These are phyloP conservation scores for Pseudogymnoascus destructans DNA, from an alignment of 2,329 filamentous ascomycete species.

Conservation along the genomic window DNA sequence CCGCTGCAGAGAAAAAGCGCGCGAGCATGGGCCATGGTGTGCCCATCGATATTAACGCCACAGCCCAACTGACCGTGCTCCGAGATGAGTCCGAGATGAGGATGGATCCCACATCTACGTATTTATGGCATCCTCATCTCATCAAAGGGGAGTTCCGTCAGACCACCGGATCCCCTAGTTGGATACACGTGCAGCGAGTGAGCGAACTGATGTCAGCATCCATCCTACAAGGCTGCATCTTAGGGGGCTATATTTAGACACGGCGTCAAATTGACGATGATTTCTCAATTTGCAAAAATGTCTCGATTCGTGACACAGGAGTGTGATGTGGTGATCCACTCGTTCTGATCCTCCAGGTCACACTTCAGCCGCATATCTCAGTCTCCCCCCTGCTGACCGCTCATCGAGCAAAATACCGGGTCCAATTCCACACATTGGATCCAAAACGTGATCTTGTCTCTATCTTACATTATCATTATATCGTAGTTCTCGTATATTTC, in stretches of 20 bases:
- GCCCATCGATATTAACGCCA: constrained; percentile 7
- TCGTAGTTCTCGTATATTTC: not conserved
- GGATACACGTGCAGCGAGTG: constrained; percentile 7
- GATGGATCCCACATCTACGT: constrained; percentile 4
- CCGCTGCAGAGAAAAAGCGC: not conserved
- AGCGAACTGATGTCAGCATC: constrained; percentile 1
- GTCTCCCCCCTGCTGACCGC: not conserved
- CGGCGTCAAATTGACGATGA: not conserved
- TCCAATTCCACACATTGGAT: not conserved
- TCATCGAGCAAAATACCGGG: not conserved
- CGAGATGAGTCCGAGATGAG: constrained; percentile 5
- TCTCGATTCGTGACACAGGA: not conserved
- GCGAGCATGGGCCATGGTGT: not conserved
- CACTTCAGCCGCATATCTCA: not conserved
- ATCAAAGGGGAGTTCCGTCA: not conserved
- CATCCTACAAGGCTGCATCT: constrained; percentile 3
- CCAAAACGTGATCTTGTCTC: not conserved
- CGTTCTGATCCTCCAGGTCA: not conserved
- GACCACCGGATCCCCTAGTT: constrained; percentile 6
- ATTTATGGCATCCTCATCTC: not conserved
- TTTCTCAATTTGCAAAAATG: not conserved
- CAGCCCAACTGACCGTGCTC: constrained; percentile 3
- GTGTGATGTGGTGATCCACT: constrained; percentile 2
- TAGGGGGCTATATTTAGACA: not conserved
- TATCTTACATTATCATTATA: not conserved